phyloP scores from a whole-genome alignment of 257 asterid genomes.

The Salvia splendens region DNA sequence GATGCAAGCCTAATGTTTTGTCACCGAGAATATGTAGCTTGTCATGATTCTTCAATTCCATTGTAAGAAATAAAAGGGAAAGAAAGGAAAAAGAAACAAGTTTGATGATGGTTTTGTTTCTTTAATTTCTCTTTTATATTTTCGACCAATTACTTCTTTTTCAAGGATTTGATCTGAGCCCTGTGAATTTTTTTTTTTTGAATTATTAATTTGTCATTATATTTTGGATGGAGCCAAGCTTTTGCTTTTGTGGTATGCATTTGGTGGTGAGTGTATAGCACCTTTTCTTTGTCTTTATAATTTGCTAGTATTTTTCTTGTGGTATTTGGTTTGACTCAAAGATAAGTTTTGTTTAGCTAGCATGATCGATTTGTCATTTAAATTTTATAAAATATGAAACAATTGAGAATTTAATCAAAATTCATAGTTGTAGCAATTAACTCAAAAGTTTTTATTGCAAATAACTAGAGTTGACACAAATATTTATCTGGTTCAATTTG shows the following conservation, averaged over 20 bases:
- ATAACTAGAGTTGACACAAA: neutral
- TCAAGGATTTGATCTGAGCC: conserved; percentile 25
- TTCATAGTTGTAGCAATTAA: too few species aligned
- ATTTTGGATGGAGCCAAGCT: conserved; percentile 25
- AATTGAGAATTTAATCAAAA: too few species aligned
- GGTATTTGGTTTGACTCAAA: conserved; percentile 35
- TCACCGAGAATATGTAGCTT: conserved; percentile 37
- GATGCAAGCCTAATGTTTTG: conserved; percentile 50
- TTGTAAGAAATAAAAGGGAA: neutral
- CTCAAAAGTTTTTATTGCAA: too few species aligned
- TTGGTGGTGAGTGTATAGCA: conserved; percentile 17
- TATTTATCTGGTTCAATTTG: neutral
- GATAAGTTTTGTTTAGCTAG: conserved; percentile 40
- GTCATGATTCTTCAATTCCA: conserved; percentile 27
- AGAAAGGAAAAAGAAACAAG: neutral
- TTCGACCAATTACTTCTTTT: conserved; percentile 41
- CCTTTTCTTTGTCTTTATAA: neutral
- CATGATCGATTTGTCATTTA: too few species aligned
- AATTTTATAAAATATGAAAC: too few species aligned
- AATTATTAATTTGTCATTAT: neutral
- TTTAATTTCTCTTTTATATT: conserved; percentile 22
- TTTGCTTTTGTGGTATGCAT: conserved; percentile 23
- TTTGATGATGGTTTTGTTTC: neutral
- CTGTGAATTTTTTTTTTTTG: neutral
- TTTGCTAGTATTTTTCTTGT: conserved; percentile 28